Percentiles rank a stretch among this genome's conserved stretches.
These are phyloP conservation scores for Aspergillus bertholletiae DNA, from an alignment of 495 filamentous ascomycete species.

Conservation along the genomic window DNA sequence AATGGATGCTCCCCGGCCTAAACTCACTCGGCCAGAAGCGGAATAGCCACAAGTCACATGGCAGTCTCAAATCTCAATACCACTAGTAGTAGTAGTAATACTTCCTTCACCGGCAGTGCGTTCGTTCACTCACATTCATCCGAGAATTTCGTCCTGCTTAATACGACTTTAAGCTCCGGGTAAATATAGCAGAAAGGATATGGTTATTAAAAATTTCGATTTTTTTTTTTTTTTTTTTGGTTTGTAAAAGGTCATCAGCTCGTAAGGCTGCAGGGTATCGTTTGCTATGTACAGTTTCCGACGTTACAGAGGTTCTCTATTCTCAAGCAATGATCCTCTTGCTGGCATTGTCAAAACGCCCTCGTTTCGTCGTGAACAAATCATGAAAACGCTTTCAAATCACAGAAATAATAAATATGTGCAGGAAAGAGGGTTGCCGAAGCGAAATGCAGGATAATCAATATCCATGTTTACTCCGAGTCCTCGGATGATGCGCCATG, in stretches of 20 bases:
- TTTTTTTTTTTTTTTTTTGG: neutral
- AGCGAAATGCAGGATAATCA: conserved; percentile 6
- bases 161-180: neutral
- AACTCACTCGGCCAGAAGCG: neutral
- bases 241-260: neutral
- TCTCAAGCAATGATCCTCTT: neutral
- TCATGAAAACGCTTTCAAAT: conserved; percentile 3
- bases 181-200: neutral
- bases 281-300: conserved; percentile 3
- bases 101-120: neutral
- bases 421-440: neutral
- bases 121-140: neutral
- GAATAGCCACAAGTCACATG: conserved; percentile 1
- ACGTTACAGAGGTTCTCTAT: neutral
- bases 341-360: conserved; percentile 2
- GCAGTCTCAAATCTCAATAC: neutral
- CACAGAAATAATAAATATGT: neutral
- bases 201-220: neutral
- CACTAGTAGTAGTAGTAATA: neutral
- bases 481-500: conserved; percentile 5
- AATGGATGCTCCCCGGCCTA: too few relatives aligned
- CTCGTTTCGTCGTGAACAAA: neutral
- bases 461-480: conserved; percentile 4
- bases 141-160: neutral
- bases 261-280: conserved; percentile 4